phyloP scores from a whole-genome alignment of 768 basidiomycete species.

The Kwoniella mangroviensis region DNA sequence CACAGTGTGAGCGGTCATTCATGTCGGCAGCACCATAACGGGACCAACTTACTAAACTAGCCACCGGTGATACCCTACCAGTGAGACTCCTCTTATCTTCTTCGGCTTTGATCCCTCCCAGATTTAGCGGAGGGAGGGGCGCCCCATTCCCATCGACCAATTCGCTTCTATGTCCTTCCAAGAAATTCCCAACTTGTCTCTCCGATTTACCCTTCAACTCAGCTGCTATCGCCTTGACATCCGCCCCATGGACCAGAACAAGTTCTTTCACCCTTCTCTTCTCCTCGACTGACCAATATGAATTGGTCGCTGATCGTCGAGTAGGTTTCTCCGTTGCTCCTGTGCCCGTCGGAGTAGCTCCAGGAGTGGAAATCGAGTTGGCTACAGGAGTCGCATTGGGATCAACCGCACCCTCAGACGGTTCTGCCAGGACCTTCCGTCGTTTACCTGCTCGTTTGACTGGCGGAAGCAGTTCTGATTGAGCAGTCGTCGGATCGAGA shows the following conservation, averaged over 20 bases:
- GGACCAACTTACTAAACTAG: not conserved
- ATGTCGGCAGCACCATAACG: no score
- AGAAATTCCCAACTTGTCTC: slow-evolving; percentile 58
- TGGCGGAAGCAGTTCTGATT: slow-evolving; percentile 40
- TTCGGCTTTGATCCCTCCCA: slow-evolving; percentile 13
- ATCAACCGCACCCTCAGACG: not conserved
- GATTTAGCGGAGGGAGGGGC: not conserved
- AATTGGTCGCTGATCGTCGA: slow-evolving; percentile 50
- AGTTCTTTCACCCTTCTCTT: slow-evolving; percentile 66
- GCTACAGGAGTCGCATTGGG: not conserved
- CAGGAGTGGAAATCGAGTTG: not conserved
- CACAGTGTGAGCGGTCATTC: not conserved
- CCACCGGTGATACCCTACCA: slow-evolving; percentile 3
- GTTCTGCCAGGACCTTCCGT: slow-evolving; percentile 15
- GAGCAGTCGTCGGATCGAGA: not conserved
- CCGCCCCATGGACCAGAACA: slow-evolving; percentile 67
- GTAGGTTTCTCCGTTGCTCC: slow-evolving; percentile 4
- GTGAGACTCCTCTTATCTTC: slow-evolving; percentile 14
- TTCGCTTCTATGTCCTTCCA: slow-evolving; percentile 48
- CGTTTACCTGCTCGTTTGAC: slow-evolving; percentile 45
- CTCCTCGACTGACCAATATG: slow-evolving; percentile 71
- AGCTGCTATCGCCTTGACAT: slow-evolving; percentile 72
- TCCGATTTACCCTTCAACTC: slow-evolving; percentile 64
- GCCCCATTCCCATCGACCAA: slow-evolving; percentile 10
- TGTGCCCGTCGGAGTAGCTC: not conserved